Evolutionary conservation across 257 asterid species (phyloP), one percentile per base, ranked within the genome.

Genomic region (Scutellaria galericulata): DNA sequence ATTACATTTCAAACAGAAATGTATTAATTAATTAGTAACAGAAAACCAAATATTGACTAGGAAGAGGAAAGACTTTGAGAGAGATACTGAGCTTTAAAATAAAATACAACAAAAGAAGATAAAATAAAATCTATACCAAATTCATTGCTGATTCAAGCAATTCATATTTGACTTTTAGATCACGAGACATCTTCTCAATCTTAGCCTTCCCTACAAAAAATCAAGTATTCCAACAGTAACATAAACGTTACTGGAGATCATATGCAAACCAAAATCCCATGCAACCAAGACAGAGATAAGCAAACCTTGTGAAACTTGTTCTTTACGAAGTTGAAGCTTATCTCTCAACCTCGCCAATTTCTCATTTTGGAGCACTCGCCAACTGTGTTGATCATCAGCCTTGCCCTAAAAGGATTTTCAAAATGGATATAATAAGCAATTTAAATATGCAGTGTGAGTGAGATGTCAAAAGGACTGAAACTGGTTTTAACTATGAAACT

Each of bases 361-460:
- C 86, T 95, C 99, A 69, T 87, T 83, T 72, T 88, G 90, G 63
- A 85, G 91, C 75, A 92, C 87, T 77, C 89, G 82, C 96, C 94
- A 95, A 80, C 90, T 87, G 57, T 82, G 87, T 82, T 95, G 99
- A 86, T 95, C 98, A 80, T 95, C 97, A 53, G 98, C 97, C 86
- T 88, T 92, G 54, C 99, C 93, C 99, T 95, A 77, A 70, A 10
- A 67, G 59, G 18, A 76, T 15, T 51, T 50, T 42, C 14, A 65
- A 50, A 68, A 6, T 10, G 37, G 41, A 51, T 13, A 51, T 22
- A 20, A 50, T 11, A 18, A 64, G 65, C 61, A 75, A 70, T 45
- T 65, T 10, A 44, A 5, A 65, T 45, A 39, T 64, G 64, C 76
- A 57, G 64, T 31, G 6, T 22, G 27, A 61, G 18, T 39, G 7